Evolutionary conservation across 306 rosid species (phyloP), one percentile per base, ranked within the genome.

Genomic region (Castanea mollissima): DNA sequence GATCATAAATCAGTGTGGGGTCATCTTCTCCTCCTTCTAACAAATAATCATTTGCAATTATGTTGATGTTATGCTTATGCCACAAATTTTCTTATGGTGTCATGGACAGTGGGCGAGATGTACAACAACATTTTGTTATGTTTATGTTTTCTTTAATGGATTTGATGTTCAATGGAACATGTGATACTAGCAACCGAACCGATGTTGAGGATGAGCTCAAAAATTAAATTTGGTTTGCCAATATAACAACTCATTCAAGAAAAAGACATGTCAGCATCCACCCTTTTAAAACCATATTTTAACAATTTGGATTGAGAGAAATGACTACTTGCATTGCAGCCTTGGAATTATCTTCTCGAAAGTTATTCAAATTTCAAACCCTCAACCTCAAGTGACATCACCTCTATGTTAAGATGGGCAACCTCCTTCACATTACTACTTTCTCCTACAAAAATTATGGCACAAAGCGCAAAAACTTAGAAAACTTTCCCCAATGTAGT

Each of bases 1-100:
- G 31, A 34, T 34, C 38, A 78, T 2, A 56, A 46, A 57, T 78
- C 69, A 16, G 69, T 11, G 62, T n/a, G 69, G 81, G 81, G 25
- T 20, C 58, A 38, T n/a, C 10, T 0, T 13, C 34, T 15, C 5
- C 65, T 58, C 38, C 41, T 0, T 31, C 35, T 1, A 67, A 20
- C 38, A 55, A 49, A 55, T 38, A 69, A 78, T 70, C 49, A 27
- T 73, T 71, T 71, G 46, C 63, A 57, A 58, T 69, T 15, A 27
- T 51, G 49, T 69, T 6, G 49, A 34, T 34, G 44, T 2, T 32
- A 55, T 74, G 9, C 16, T 2, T 32, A 55, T 74, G 9, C 9
- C 49, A 25, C 69, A 16, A 25, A 13, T 29, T 63, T 27, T 63
- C 69, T 29, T 25, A 63, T 15, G 10, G 31, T 63, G 38, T 25